These are phyloP conservation scores for Debaryomyces hansenii DNA, from an alignment of 805 yeast genomes.

Conservation along the genomic window DNA sequence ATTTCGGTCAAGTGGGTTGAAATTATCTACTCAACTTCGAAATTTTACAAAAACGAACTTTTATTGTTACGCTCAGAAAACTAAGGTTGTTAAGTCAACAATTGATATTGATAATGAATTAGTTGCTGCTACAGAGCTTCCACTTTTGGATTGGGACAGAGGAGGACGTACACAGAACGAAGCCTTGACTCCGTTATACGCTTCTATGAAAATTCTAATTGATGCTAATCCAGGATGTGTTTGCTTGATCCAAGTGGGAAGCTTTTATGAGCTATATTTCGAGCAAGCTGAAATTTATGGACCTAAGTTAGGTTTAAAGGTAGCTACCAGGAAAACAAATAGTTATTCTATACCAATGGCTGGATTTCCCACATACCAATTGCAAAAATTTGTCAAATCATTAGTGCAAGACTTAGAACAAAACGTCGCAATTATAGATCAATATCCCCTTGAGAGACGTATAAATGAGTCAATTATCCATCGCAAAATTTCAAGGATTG, in stretches of 20 bases:
- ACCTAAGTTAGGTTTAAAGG: slow-evolving; percentile 66
- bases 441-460: slow-evolving; percentile 31
- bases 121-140: neutral
- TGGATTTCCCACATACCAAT: slow-evolving; percentile 78
- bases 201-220: slow-evolving; percentile 30
- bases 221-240: slow-evolving; percentile 39
- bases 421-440: slow-evolving; percentile 84
- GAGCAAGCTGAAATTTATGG: slow-evolving; percentile 82
- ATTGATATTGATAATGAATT: neutral
- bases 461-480: slow-evolving; percentile 41
- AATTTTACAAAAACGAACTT: too few relatives aligned
- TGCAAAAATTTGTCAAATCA: slow-evolving; percentile 70
- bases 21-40: too few relatives aligned
- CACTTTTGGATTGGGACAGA: slow-evolving; percentile 33
- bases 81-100: neutral
- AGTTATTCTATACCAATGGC: slow-evolving; percentile 68
- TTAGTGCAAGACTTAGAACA: slow-evolving; percentile 68
- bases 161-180: slow-evolving; percentile 36
- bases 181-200: slow-evolving; percentile 35
- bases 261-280: slow-evolving; percentile 84
- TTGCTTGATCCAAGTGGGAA: slow-evolving; percentile 73
- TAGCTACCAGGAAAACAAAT: slow-evolving; percentile 55
- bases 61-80: neutral
- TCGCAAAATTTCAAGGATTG: slow-evolving; percentile 73
- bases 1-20: too few relatives aligned